Conservation (phyloP, 164 flowering plant genomes). For the Cinnamomum micranthum region DNA sequence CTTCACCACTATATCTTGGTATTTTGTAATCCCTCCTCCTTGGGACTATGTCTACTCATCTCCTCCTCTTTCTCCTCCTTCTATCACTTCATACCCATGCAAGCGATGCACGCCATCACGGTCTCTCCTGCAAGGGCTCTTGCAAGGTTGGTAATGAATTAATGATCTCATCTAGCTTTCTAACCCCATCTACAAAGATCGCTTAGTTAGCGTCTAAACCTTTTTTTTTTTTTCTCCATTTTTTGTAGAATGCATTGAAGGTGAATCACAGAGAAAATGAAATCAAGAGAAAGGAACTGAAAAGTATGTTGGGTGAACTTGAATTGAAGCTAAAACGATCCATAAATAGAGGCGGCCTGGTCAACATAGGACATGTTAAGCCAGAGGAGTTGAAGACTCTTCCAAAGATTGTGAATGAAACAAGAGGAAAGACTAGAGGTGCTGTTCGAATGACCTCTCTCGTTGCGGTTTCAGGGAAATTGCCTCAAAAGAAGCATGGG, state of each 20-base stretch:
- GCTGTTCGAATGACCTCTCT: conserved; percentile 13
- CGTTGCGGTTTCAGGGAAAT: conserved; percentile 21
- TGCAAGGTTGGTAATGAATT: conserved; percentile 25
- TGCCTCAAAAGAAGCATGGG: conserved; percentile 19
- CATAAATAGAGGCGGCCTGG: no score
- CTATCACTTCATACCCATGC: conserved; percentile 29
- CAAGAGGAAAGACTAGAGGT: conserved; percentile 20
- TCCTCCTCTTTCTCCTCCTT: conserved; percentile 22
- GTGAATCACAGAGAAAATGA: background rate
- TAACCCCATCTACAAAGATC: background rate
- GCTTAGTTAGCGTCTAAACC: background rate
- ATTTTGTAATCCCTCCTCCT: background rate
- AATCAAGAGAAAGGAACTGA: no score
- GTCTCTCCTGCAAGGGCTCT: conserved; percentile 10
- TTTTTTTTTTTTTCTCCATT: background rate
- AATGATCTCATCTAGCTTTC: background rate
- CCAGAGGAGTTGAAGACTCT: conserved; percentile 5
- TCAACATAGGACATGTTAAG: background rate
- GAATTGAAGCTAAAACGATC: no score
- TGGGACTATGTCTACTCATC: conserved; percentile 20
- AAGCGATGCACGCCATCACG: conserved; percentile 31
- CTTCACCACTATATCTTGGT: no score
- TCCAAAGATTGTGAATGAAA: conserved; percentile 9
- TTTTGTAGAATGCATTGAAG: conserved; percentile 9
- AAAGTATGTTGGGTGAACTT: no score